Conservation (phyloP, 1,284 basidiomycete genomes). For the Malassezia pachydermatis region DNA sequence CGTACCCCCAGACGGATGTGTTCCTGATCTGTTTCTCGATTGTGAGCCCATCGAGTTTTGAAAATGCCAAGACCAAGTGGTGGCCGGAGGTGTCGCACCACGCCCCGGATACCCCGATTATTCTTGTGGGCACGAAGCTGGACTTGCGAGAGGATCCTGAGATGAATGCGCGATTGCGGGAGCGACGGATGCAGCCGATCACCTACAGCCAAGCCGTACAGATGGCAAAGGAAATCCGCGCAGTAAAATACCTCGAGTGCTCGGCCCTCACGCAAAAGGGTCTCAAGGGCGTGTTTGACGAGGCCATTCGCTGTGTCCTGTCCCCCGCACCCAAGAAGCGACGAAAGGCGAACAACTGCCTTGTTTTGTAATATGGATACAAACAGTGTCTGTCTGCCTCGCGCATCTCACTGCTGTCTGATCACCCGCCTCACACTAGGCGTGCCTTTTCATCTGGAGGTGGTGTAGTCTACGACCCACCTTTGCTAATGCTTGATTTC, state of each 20-base stretch:
- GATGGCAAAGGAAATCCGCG: conserved; percentile 87
- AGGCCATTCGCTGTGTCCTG: conserved; percentile 43
- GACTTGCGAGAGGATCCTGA: conserved; percentile 89
- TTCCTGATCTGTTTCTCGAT: conserved; percentile 98
- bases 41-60: conserved; percentile 91
- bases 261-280: conserved; percentile 94
- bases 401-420: background rate
- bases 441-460: no score
- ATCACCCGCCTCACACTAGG: no score
- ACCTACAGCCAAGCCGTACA: conserved; percentile 76
- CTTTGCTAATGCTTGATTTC: no score
- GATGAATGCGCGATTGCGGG: conserved; percentile 82
- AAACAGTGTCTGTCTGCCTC: no score
- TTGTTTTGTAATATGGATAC: conserved; percentile 39
- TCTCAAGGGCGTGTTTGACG: conserved; percentile 46
- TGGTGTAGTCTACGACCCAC: no score
- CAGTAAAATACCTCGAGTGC: conserved; percentile 84
- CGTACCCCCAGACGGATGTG: conserved; percentile 98
- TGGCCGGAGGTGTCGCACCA: conserved; percentile 60
- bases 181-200: conserved; percentile 89
- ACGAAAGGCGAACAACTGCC: conserved; percentile 45
- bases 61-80: conserved; percentile 90
- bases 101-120: conserved; percentile 79
- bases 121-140: conserved; percentile 94
- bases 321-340: conserved; percentile 40